phyloP scores from a whole-genome alignment of 2,329 filamentous ascomycete genomes.

The Zymoseptoria passerinii region DNA sequence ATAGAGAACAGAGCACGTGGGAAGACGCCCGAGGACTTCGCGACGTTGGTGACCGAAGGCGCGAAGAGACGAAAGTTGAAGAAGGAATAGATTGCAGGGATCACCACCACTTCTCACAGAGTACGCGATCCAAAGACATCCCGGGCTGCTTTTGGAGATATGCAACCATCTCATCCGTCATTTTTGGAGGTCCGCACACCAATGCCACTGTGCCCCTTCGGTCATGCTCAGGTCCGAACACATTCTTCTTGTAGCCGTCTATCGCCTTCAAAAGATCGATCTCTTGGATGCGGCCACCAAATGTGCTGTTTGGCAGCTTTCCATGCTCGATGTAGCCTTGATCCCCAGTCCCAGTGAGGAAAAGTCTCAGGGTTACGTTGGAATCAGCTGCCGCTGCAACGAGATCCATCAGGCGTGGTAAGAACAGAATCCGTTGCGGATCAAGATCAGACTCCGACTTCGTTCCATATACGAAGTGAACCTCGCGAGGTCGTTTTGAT shows the following conservation, averaged over 20 bases:
- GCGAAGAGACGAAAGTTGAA: conserved; percentile 35
- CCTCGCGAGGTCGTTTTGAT: conserved; percentile 30
- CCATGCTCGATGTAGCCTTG: conserved; percentile 24
- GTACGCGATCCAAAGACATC: conserved; percentile 33
- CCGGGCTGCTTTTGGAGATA: conserved; percentile 32
- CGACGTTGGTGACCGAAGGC: conserved; percentile 38
- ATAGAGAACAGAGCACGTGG: conserved; percentile 50
- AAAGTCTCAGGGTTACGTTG: conserved; percentile 25
- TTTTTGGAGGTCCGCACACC: conserved; percentile 41
- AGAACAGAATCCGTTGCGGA: conserved; percentile 37
- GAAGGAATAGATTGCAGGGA: conserved; percentile 3
- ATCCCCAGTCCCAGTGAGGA: conserved; percentile 23
- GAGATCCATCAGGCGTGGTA: conserved; percentile 36
- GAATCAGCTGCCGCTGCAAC: conserved; percentile 14
- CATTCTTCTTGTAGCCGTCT: conserved; percentile 18
- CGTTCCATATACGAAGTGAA: conserved; percentile 58
- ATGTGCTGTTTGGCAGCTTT: conserved; percentile 24
- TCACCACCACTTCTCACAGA: conserved; percentile 48
- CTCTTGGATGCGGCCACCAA: conserved; percentile 23
- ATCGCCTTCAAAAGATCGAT: conserved; percentile 34
- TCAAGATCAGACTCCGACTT: conserved; percentile 32
- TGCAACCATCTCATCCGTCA: conserved; percentile 41
- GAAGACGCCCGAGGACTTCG: conserved; percentile 51
- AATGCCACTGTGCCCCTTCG: conserved; percentile 36
- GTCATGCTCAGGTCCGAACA: conserved; percentile 26